These are phyloP conservation scores for Earliella scabrosa DNA, from an alignment of 1,284 basidiomycete genomes.

Conservation along the genomic window DNA sequence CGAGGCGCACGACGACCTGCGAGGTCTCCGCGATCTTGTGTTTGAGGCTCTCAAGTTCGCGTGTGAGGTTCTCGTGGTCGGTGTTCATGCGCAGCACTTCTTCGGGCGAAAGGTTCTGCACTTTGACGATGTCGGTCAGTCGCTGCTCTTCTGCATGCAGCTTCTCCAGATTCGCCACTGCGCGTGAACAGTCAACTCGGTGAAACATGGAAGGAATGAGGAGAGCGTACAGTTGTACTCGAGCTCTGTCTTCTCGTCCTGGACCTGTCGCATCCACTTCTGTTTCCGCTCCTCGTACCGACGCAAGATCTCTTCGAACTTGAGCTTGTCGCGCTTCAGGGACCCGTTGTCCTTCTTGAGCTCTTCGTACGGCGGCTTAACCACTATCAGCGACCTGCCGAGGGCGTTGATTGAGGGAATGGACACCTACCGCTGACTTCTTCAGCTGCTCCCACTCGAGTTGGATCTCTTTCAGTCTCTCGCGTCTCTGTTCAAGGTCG, in stretches of 20 bases:
- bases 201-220: background rate
- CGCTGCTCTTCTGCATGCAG: slow-evolving; percentile 66
- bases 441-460: slow-evolving; percentile 62
- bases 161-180: slow-evolving; percentile 62
- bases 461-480: slow-evolving; percentile 48
- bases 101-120: slow-evolving; percentile 84
- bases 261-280: slow-evolving; percentile 64
- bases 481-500: slow-evolving; percentile 62
- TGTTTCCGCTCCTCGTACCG: slow-evolving; percentile 67
- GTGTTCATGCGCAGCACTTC: slow-evolving; percentile 88
- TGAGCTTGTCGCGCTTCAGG: slow-evolving; percentile 66
- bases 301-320: slow-evolving; percentile 69
- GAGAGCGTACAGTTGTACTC: slow-evolving; percentile 46
- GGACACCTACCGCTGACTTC: slow-evolving; percentile 54
- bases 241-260: slow-evolving; percentile 67
- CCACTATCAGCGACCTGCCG: slow-evolving; percentile 2
- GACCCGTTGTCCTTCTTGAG: slow-evolving; percentile 59
- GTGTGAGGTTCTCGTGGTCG: slow-evolving; percentile 76
- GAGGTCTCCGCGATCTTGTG: slow-evolving; percentile 75
- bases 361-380: slow-evolving; percentile 69
- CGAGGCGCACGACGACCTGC: slow-evolving; percentile 71
- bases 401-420: background rate
- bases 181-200: slow-evolving; percentile 1
- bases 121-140: slow-evolving; percentile 69
- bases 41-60: slow-evolving; percentile 75